Evolutionary conservation across 345 rosid genomes (phyloP).

Genomic region (Gossypium turneri): DNA sequence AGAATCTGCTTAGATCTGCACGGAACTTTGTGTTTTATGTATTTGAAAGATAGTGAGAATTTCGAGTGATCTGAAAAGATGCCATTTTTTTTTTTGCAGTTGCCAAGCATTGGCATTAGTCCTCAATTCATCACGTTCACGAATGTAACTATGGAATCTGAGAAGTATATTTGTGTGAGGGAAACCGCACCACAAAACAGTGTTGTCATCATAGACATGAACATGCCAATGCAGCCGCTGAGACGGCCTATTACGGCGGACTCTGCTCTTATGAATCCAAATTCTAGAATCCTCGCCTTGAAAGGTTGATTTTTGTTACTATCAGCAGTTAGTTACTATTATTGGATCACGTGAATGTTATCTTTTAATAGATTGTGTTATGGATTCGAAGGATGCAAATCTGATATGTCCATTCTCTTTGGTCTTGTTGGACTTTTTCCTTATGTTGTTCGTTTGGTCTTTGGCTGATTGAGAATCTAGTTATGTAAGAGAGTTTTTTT

Average conservation of each 20-base stretch:
- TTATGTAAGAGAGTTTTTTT: background rate
- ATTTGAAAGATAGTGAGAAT: conserved; percentile 9
- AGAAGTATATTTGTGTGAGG: conserved; percentile 90
- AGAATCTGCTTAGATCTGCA: conserved; percentile 21
- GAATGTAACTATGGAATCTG: conserved; percentile 96
- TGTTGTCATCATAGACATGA: conserved; percentile 92
- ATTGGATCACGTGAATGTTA: background rate
- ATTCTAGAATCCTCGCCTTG: conserved; percentile 75
- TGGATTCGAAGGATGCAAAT: background rate
- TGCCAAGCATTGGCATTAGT: conserved; percentile 82
- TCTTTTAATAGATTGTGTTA: background rate
- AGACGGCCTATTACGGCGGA: conserved; percentile 96
- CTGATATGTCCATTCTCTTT: background rate
- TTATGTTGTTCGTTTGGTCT: background rate
- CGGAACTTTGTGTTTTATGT: background rate
- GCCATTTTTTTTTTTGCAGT: conserved; percentile 36
- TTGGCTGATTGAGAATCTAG: background rate
- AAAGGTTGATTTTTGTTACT: conserved; percentile 44
- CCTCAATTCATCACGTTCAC: conserved; percentile 87
- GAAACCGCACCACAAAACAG: conserved; percentile 98
- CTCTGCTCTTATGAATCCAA: conserved; percentile 91
- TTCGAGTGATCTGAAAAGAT: conserved; percentile 23
- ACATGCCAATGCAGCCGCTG: conserved; percentile 89
- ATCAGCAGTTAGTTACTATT: background rate
- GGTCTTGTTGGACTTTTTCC: background rate